Percentiles rank a stretch among this genome's conserved stretches.
Conservation (phyloP, 495 filamentous ascomycete genomes). For the Xylaria cubensis region DNA sequence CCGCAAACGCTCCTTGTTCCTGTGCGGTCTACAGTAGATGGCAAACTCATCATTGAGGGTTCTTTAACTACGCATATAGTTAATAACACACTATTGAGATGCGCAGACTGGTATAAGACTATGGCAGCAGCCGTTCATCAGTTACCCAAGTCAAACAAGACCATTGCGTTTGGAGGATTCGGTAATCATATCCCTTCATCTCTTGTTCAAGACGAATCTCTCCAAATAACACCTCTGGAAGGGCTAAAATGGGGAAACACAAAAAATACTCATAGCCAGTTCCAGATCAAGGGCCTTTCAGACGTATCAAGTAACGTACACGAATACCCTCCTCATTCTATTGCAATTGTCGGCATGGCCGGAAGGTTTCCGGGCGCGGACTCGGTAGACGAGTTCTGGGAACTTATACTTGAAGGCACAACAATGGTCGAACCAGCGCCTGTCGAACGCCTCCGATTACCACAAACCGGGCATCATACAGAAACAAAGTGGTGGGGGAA, state of each 20-base stretch:
- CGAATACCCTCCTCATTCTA: conserved; percentile 20
- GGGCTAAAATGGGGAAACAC: background rate
- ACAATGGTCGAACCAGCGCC: conserved; percentile 24
- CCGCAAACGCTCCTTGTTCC: conserved; percentile 17
- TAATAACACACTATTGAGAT: conserved; percentile 6
- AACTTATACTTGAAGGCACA: conserved; percentile 32
- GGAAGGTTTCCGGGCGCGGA: conserved; percentile 53
- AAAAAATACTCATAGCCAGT: background rate
- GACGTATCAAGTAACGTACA: background rate
- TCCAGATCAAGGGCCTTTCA: background rate
- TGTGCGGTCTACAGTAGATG: conserved; percentile 29
- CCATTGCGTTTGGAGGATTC: background rate
- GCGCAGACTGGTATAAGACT: conserved; percentile 9
- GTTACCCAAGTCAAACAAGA: background rate
- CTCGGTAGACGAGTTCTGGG: conserved; percentile 39
- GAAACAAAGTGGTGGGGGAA: conserved; percentile 39
- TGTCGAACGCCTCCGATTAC: conserved; percentile 14
- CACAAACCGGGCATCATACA: conserved; percentile 35
- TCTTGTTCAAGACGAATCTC: background rate
- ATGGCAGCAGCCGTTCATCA: background rate
- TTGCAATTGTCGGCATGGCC: conserved; percentile 59
- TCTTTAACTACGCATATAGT: conserved; percentile 12
- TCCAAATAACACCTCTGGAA: background rate
- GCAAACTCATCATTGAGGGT: conserved; percentile 25
- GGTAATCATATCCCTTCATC: conserved; percentile 11